A percentile compares a stretch with the other conserved stretches of the same genome.
Evolutionary conservation across 106 monocot genomes (phyloP).

Genomic region (Ottelia alismoides): DNA sequence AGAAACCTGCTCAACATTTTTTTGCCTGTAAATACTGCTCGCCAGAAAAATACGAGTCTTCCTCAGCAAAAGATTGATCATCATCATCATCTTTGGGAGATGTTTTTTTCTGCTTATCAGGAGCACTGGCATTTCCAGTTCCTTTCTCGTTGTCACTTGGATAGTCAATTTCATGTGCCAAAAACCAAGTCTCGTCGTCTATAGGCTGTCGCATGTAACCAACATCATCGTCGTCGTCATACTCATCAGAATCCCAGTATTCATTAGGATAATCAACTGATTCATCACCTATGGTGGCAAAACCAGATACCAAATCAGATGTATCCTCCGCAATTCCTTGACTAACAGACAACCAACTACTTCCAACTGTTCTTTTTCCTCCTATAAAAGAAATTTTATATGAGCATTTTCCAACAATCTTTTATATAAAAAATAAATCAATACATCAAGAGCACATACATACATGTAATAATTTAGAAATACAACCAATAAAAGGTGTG

Average conservation of each 20-base stretch:
- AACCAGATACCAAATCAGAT: constrained; percentile 93
- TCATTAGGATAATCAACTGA: constrained; percentile 89
- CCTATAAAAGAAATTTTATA: constrained; percentile 23
- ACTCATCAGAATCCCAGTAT: constrained; percentile 99
- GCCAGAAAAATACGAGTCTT: constrained; percentile 86
- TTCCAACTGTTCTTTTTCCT: constrained; percentile 58
- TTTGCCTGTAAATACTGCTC: constrained; percentile 63
- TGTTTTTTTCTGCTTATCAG: constrained; percentile 39
- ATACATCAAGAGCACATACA: too few species aligned
- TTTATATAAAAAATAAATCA: too few species aligned
- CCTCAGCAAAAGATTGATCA: constrained; percentile 84
- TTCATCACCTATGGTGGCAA: constrained; percentile 93
- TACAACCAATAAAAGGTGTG: too few species aligned
- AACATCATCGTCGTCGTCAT: constrained; percentile 96
- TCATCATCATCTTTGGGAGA: constrained; percentile 72
- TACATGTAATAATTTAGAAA: too few species aligned
- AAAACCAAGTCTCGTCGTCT: constrained; percentile 98
- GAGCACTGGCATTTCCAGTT: constrained; percentile 40
- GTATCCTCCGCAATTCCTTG: constrained; percentile 94
- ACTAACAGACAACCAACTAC: constrained; percentile 91
- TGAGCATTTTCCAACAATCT: too few species aligned
- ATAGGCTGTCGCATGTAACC: constrained; percentile 96
- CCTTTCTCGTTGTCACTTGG: constrained; percentile 96
- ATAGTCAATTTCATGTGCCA: constrained; percentile 99
- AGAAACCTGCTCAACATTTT: constrained; percentile 28